Base-by-base conservation (phyloP, 768 basidiomycete species). In the Pulveroboletus ravenelii region DNA sequence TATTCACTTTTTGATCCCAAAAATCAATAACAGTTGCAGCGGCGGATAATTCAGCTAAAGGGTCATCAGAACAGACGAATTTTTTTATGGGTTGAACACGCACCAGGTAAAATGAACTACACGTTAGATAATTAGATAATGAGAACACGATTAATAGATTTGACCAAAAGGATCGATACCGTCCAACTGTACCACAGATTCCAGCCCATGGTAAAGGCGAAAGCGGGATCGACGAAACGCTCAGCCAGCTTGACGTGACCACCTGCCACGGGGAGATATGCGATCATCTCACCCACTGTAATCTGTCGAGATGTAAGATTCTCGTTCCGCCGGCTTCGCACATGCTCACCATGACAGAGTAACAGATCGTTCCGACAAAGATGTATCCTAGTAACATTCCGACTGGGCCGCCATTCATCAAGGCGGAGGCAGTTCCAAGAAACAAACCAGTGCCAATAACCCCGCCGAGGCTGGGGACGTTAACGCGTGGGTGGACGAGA, bases 1-100 rank as follows among this genome's bases (percentile, higher is more conserved):
- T 70, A 51, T 65, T 74, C 40, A 72, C 56, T 15, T 58, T 48
- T 3, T 51, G 47, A 47, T 68, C 66, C 74, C 75, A 78, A 55
- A 68, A 79, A 48, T 70, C 57, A 53, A 81, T 74, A 30, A 81
- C 60, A 13, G 78, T 72, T 15, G 79, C 72, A 1, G 77, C 77
- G 2, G 78, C 77, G 15, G 73, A 70, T 1, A 78, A 55, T 57
- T 77, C 77, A 13, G 75, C 73, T 49, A 15, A 9, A 34, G 18
- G 23, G 41, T 6, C 18, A 5, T 51, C 13, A 54, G 10, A 20
- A 23, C 3, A 18, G 9, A 17, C 3, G 8, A 30, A 23, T 17
- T 6, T 7, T 23, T 32, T 3, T 8, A n/a, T n/a, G 29, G 20
- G 9, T 10, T 17, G 14, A 41, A n/a, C n/a, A 29, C 46, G 14